Conservation (phyloP, 2,329 filamentous ascomycete species). For the Cryphonectria naterciae region DNA sequence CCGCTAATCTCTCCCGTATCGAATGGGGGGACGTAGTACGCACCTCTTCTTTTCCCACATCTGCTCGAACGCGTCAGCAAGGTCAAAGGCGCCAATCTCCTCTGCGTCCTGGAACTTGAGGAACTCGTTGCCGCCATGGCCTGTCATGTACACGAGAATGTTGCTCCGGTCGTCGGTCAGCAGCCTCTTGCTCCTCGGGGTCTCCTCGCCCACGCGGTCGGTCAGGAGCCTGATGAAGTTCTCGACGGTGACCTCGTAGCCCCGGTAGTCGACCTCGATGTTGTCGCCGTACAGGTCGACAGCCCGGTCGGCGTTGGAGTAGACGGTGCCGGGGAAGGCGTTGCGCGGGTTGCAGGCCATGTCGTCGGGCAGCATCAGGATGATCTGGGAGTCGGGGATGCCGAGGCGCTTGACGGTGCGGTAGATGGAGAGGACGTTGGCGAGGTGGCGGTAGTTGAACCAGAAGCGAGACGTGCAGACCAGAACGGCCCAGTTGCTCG, state of each 20-base stretch:
- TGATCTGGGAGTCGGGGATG: constrained; percentile 98
- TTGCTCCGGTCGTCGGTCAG: constrained; percentile 96
- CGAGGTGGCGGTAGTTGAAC: constrained; percentile 99
- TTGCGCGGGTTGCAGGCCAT: constrained; percentile 99
- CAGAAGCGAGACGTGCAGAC: constrained; percentile 98
- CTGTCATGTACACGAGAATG: constrained; percentile 98
- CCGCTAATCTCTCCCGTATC: no score
- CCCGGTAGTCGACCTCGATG: constrained; percentile 97
- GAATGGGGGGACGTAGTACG: constrained; percentile 14
- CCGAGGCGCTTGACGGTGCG: constrained; percentile 97
- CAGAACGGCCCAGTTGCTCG: constrained; percentile 99
- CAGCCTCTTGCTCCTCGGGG: constrained; percentile 90
- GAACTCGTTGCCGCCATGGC: constrained; percentile 96
- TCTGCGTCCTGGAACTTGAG: constrained; percentile 98
- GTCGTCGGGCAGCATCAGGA: constrained; percentile 99
- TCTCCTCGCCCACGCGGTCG: constrained; percentile 90
- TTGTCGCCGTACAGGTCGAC: constrained; percentile 98
- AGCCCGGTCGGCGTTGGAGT: constrained; percentile 95
- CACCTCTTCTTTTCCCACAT: constrained; percentile 99
- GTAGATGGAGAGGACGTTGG: constrained; percentile 96
- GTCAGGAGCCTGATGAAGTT: constrained; percentile 97
- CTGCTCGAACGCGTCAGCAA: constrained; percentile 96
- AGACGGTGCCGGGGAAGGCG: constrained; percentile 95
- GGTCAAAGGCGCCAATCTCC: constrained; percentile 93
- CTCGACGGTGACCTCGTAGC: constrained; percentile 98